These are phyloP conservation scores for Acanthamoeba lenticulata DNA, from an alignment of 208 protist genomes.

Conservation along the genomic window DNA sequence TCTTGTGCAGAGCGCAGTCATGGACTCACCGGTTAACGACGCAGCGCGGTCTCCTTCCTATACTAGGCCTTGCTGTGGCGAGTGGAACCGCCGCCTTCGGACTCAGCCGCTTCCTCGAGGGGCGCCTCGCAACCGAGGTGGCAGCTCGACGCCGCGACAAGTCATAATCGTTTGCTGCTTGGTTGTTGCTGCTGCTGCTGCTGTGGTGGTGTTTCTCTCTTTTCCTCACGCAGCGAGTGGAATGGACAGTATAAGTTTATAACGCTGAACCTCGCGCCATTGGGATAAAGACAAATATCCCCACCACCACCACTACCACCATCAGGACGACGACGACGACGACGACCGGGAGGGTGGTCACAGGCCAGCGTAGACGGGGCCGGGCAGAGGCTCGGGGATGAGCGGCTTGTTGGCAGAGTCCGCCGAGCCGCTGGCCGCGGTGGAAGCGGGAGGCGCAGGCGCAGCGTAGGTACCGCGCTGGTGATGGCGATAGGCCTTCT, in stretches of 20 bases:
- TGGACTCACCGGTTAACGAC: background rate
- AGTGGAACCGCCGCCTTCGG: background rate
- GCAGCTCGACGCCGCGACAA: no score
- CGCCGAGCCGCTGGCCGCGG: background rate
- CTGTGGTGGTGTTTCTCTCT: no score
- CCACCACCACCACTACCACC: no score
- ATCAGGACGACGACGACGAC: no score
- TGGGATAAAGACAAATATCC: no score
- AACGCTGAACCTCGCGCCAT: no score
- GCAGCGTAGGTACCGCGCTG: background rate
- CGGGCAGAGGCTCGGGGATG: constrained; percentile 44
- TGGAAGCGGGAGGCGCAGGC: background rate
- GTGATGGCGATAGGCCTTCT: background rate
- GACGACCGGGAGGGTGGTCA: background rate
- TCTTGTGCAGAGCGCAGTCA: background rate
- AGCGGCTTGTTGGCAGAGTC: background rate
- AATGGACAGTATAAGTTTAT: no score
- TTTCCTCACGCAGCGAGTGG: no score
- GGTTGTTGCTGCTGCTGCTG: no score
- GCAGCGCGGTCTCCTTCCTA: background rate
- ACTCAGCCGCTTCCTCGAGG: background rate
- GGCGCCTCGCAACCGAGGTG: no score
- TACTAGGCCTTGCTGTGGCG: background rate
- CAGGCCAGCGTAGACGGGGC: constrained; percentile 5
- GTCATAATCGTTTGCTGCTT: no score